A percentile compares a stretch with the other conserved stretches of the same genome.
These are phyloP conservation scores for Pyrus pyrifolia DNA, from an alignment of 306 rosid species.

Conservation along the genomic window DNA sequence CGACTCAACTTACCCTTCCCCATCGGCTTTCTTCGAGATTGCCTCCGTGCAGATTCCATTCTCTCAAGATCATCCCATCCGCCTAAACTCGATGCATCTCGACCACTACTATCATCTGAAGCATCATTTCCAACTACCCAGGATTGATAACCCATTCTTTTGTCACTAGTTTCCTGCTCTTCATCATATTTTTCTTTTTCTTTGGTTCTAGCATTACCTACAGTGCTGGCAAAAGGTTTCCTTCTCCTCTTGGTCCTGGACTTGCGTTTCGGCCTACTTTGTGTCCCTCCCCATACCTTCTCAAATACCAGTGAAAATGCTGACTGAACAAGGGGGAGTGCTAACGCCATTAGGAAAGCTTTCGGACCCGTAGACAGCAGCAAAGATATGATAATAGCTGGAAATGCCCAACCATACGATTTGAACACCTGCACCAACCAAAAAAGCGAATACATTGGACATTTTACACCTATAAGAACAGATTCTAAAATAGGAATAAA, in stretches of 20 bases:
- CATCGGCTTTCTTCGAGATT: slow-evolving; percentile 24
- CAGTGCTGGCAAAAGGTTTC: slow-evolving; percentile 35
- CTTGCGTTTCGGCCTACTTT: slow-evolving; percentile 51
- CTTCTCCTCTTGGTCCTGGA: slow-evolving; percentile 38
- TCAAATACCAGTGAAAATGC: slow-evolving; percentile 68
- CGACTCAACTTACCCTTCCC: slow-evolving; percentile 60
- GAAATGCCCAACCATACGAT: slow-evolving; percentile 85
- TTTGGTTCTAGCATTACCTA: slow-evolving; percentile 10
- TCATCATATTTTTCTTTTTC: slow-evolving; percentile 12
- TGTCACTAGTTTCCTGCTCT: slow-evolving; percentile 26
- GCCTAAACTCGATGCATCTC: slow-evolving; percentile 37
- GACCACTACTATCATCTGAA: slow-evolving; percentile 29
- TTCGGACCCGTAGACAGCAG: slow-evolving; percentile 64
- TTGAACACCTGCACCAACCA: slow-evolving; percentile 58
- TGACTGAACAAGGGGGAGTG: slow-evolving; percentile 81
- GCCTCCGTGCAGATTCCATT: slow-evolving; percentile 27
- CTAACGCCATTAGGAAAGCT: slow-evolving; percentile 90
- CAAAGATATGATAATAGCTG: slow-evolving; percentile 49
- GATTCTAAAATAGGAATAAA: neutral
- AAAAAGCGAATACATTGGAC: slow-evolving; percentile 18
- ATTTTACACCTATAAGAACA: slow-evolving; percentile 8
- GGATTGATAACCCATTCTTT: slow-evolving; percentile 54
- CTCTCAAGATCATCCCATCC: slow-evolving; percentile 95
- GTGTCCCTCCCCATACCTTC: slow-evolving; percentile 54
- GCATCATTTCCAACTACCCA: slow-evolving; percentile 60